phyloP scores from a whole-genome alignment of 2,329 filamentous ascomycete genomes.

The Didymella sp. region DNA sequence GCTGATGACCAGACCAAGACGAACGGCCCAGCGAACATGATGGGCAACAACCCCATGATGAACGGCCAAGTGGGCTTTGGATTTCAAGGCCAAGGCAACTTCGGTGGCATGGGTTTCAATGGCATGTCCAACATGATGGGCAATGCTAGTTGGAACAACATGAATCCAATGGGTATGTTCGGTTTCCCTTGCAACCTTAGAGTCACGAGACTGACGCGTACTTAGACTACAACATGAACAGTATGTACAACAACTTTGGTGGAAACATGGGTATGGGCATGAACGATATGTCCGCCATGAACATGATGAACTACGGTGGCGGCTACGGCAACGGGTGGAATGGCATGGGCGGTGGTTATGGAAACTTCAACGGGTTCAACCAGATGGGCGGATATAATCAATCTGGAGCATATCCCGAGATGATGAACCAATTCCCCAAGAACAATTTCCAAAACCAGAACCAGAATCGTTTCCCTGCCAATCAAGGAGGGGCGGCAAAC shows the following conservation, averaged over 20 bases:
- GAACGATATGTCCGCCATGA: slow-evolving; percentile 71
- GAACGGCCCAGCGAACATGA: slow-evolving; percentile 28
- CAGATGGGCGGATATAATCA: slow-evolving; percentile 62
- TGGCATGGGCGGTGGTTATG: slow-evolving; percentile 76
- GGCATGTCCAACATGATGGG: slow-evolving; percentile 57
- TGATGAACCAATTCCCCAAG: slow-evolving; percentile 64
- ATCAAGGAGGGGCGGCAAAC: slow-evolving; percentile 62
- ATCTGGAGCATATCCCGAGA: slow-evolving; percentile 56
- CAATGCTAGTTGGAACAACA: slow-evolving; percentile 73
- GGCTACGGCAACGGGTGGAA: slow-evolving; percentile 69
- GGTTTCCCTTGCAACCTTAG: slow-evolving; percentile 15
- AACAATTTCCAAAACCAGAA: slow-evolving; percentile 70
- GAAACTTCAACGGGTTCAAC: slow-evolving; percentile 59
- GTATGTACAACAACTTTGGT: slow-evolving; percentile 75
- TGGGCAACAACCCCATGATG: slow-evolving; percentile 35
- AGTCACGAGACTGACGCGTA: slow-evolving; percentile 23
- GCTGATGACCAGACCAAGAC: slow-evolving; percentile 28
- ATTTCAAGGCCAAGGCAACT: slow-evolving; percentile 55
- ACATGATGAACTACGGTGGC: slow-evolving; percentile 74
- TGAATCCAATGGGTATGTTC: slow-evolving; percentile 78
- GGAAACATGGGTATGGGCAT: slow-evolving; percentile 74
- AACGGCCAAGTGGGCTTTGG: slow-evolving; percentile 51
- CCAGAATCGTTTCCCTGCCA: slow-evolving; percentile 78
- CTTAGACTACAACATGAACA: slow-evolving; percentile 63
- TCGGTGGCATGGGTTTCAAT: slow-evolving; percentile 67